Base-by-base conservation (phyloP, 495 filamentous ascomycete genomes). In the Penicillium coprophilum region DNA sequence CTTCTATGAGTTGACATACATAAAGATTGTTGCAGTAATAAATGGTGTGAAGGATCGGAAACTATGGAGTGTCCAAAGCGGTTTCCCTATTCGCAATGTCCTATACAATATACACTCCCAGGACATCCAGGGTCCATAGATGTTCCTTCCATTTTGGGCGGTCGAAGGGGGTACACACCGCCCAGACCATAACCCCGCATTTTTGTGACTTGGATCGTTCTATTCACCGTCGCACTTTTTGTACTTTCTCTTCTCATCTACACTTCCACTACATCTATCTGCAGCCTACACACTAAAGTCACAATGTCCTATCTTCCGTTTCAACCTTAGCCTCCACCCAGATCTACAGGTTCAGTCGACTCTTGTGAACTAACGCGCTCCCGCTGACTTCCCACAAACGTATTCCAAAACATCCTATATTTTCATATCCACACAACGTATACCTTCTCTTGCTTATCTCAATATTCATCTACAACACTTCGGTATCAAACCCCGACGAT, bases 401-500 rank as follows among this genome's bases (percentile, higher is more conserved):
- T 0, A 34, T 6, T 6, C 32, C 4, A 2, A 15, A 34, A 34
- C 6, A 38, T 6, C 2, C 15, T 7, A 1, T 3, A 9, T n/a
- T 5, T n/a, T 2, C 7, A 38, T 38, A 2, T 38, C 34, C 6
- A 38, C 15, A 1, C 13, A 38, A 9, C 2, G 2, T 8, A 1
- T 38, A 38, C 0, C 1, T n/a, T n/a, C 15, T n/a, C 15, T 15
- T 6, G 43, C 28, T 10, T 46, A 7, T 27, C 28, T 20, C n/a
- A n/a, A 19, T 12, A 15, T 39, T 13, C 17, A 12, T 17, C 19
- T 21, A 15, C 32, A 31, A 20, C 30, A 9, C 21, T 7, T 39
- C 34, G 67, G 69, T 70, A 66, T 60, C 59, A 62, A 60, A 66
- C 65, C 61, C 65, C 61, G 64, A 65, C 65, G 45, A 61, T 67